These are phyloP conservation scores for Komagataella populi DNA, from an alignment of 805 yeast genomes.

Conservation along the genomic window DNA sequence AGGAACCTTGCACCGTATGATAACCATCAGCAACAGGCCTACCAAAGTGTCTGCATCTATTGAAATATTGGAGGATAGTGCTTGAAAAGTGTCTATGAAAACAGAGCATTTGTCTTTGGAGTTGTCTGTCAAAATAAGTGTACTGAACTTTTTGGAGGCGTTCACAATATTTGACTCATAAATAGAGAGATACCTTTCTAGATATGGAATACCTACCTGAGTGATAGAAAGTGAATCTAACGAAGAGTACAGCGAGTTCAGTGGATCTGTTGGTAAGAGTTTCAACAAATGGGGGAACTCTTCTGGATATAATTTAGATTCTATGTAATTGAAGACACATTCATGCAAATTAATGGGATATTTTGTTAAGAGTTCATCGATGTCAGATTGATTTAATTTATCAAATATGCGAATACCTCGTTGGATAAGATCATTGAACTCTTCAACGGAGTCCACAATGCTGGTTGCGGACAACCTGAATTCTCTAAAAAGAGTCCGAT, in stretches of 20 bases:
- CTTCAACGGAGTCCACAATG: conserved; percentile 13
- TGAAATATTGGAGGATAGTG: conserved; percentile 26
- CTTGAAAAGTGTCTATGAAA: conserved; percentile 36
- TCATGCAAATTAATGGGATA: conserved; percentile 33
- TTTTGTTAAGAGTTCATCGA: conserved; percentile 11
- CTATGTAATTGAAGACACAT: conserved; percentile 59
- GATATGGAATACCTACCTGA: conserved; percentile 31
- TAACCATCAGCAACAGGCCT: conserved; percentile 57
- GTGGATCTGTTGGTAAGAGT: conserved; percentile 1
- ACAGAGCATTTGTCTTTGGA: conserved; percentile 33
- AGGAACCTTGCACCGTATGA: conserved; percentile 45
- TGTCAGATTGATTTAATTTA: conserved; percentile 15
- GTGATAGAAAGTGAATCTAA: conserved; percentile 30
- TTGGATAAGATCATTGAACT: conserved; percentile 15
- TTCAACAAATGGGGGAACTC: conserved; percentile 26
- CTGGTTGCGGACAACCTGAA: conserved; percentile 19
- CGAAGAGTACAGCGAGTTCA: conserved; percentile 17
- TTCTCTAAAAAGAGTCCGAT: conserved; percentile 22
- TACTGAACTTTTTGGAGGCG: conserved; percentile 40
- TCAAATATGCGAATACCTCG: conserved; percentile 20
- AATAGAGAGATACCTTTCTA: conserved; percentile 10
- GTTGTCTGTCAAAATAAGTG: conserved; percentile 29
- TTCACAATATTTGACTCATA: conserved; percentile 27
- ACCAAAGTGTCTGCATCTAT: conserved; percentile 77
- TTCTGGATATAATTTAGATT: conserved; percentile 43